Percentiles rank a stretch among this genome's conserved stretches.
Conservation (phyloP, 805 yeast species). For the Millerozyma miso region DNA sequence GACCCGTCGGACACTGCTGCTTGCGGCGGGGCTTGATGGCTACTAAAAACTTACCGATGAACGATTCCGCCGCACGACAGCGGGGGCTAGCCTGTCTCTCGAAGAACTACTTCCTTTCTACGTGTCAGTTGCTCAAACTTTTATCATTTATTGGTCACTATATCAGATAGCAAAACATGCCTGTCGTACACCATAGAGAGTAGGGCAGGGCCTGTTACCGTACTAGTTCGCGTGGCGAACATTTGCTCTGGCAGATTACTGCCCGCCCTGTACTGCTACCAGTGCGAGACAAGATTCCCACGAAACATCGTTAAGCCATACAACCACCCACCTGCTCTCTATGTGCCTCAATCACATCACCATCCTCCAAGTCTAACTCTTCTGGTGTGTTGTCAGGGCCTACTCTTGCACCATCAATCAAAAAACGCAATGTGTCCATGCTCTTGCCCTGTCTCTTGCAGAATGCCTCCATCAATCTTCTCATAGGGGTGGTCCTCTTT, state of each 20-base stretch:
- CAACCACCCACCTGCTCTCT: slow-evolving; percentile 84
- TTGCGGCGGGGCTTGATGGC: too few relatives aligned
- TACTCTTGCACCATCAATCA: slow-evolving; percentile 91
- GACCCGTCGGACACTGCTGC: too few relatives aligned
- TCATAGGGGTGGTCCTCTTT: slow-evolving; percentile 86
- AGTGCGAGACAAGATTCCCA: not conserved
- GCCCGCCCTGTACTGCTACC: not conserved
- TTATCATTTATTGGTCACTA: not conserved
- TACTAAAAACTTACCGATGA: too few relatives aligned
- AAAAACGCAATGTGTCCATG: slow-evolving; percentile 74
- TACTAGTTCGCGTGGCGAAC: too few relatives aligned
- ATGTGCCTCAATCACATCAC: slow-evolving; percentile 95
- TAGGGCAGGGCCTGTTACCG: too few relatives aligned
- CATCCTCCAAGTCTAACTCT: slow-evolving; percentile 88
- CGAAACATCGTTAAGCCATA: not conserved
- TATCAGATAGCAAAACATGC: not conserved
- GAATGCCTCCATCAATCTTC: slow-evolving; percentile 94
- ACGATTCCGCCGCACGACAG: too few relatives aligned
- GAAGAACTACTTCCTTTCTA: too few relatives aligned
- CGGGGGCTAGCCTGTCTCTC: too few relatives aligned
- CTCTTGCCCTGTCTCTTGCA: slow-evolving; percentile 97
- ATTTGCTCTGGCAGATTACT: too few relatives aligned
- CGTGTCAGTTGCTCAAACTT: not conserved
- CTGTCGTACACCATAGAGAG: too few relatives aligned
- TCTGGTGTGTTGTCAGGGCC: slow-evolving; percentile 89